Evolutionary conservation across 495 filamentous ascomycete species (phyloP).

Genomic region (Penicillium herquei): DNA sequence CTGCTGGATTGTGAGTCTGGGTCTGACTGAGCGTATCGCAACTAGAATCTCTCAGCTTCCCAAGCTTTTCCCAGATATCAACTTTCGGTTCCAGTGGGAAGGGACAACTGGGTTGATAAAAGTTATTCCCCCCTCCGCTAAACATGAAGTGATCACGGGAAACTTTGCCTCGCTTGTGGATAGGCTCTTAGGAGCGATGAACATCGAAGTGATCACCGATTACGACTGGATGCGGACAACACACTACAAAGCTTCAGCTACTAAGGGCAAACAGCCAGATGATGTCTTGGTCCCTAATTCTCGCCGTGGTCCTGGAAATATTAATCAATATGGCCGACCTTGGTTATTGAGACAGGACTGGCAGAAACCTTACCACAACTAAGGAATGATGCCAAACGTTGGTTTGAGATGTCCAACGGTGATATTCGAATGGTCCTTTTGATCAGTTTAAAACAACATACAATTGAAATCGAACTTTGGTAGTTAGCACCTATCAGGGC

Average conservation of each 20-base stretch:
- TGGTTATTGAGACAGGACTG: background rate
- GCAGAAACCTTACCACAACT: background rate
- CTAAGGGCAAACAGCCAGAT: background rate
- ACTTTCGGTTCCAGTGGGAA: background rate
- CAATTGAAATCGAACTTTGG: background rate
- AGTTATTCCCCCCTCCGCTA: background rate
- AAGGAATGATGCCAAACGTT: background rate
- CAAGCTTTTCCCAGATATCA: too few relatives aligned
- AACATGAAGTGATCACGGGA: background rate
- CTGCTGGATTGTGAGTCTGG: too few relatives aligned
- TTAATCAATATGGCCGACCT: background rate
- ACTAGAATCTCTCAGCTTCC: too few relatives aligned
- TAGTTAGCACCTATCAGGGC: background rate
- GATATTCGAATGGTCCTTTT: background rate
- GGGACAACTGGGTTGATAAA: background rate
- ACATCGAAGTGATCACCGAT: background rate
- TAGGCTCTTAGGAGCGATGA: background rate
- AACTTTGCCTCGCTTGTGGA: background rate
- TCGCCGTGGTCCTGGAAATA: background rate
- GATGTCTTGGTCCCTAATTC: background rate
- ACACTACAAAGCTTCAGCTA: background rate
- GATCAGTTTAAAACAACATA: background rate
- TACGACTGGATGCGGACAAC: background rate
- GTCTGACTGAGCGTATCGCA: too few relatives aligned
- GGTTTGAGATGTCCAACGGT: background rate